phyloP scores from a whole-genome alignment of 108 stramenopile species.

The Cylindrotheca closterium region DNA sequence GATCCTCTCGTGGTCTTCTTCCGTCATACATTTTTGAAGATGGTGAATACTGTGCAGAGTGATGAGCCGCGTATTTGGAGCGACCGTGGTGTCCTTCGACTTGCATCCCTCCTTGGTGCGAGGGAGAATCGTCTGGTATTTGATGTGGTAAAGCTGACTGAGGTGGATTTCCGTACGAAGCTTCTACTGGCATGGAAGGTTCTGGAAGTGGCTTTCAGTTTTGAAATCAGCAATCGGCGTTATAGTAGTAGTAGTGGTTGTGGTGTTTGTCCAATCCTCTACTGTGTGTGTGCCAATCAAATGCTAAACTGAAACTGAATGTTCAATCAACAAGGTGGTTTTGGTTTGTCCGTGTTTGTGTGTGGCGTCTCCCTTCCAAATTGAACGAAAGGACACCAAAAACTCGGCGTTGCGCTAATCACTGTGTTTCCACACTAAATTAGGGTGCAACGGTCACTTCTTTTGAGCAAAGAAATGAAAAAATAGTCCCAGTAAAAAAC shows the following conservation, averaged over 20 bases:
- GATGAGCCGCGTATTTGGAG: slow-evolving; percentile 24
- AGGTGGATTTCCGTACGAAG: slow-evolving; percentile 5
- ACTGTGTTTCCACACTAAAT: too few species aligned
- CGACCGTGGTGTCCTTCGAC: slow-evolving; percentile 34
- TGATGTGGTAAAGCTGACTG: slow-evolving; percentile 27
- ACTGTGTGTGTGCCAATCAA: too few species aligned
- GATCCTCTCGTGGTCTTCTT: slow-evolving; percentile 13
- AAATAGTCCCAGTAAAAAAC: too few species aligned
- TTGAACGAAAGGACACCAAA: too few species aligned
- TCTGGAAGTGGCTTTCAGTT: slow-evolving; percentile 5
- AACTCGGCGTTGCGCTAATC: too few species aligned
- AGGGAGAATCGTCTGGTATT: slow-evolving; percentile 16
- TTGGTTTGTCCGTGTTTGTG: too few species aligned
- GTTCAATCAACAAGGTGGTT: too few species aligned
- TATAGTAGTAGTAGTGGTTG: slow-evolving; percentile 6
- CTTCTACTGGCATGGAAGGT: slow-evolving; percentile 6
- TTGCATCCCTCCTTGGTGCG: slow-evolving; percentile 21
- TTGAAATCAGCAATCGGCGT: not conserved
- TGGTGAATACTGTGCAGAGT: slow-evolving; percentile 10
- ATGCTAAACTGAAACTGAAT: too few species aligned
- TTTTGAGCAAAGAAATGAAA: too few species aligned
- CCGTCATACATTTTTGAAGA: slow-evolving; percentile 12
- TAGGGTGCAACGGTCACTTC: too few species aligned
- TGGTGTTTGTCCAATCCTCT: too few species aligned
- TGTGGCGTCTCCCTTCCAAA: too few species aligned